Evolutionary conservation across 2,329 filamentous ascomycete genomes (phyloP), one percentile per base, ranked within the genome.

Genomic region (Fusarium incarnatum): DNA sequence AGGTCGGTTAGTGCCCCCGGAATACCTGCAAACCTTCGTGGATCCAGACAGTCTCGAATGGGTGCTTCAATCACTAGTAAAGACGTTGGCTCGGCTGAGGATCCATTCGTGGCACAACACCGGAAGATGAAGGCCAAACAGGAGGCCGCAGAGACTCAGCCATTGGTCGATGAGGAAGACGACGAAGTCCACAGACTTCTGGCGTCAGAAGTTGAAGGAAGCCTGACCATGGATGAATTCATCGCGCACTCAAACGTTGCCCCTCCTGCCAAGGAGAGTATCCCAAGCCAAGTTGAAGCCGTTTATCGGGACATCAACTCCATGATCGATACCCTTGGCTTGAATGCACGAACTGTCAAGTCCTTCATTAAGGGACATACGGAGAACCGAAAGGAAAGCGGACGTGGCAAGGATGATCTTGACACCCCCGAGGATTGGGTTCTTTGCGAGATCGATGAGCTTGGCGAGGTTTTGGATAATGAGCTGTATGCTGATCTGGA

Each of bases 251-350:
- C 86, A 6, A 86, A 88, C 64, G 83, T 86, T 42, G 83, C 82
- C 8, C 81, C 85, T 6, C 83, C 84, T 16, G 85, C 85, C 16
- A 82, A 84, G 55, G 86, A 89, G 57, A 89, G 84, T 47, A 83
- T 91, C 32, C 86, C 88, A 6, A 84, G 86, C 11, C 89, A 91
- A 71, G 88, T 89, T 23, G 89, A 91, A 75, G 86, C 88, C 20
- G 83, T 91, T 2, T 96, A 93, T 78, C 87, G 91, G 46, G 93
- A 95, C 74, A 92, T 95, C 77, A 95, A 96, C 79, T 92, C 92
- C 15, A 99, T 98, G 96, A 90, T 99, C 45, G 94, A 98, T 74
- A 95, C 93, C 0, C 83, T 98, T 42, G 95, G 95, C 12, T 86
- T 98, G 52, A 98, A 98, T 77, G 89, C 84, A 13, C 84, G 87